Evolutionary conservation across 1,139 yeast genomes (phyloP).

Genomic region (Geotrichum klebahnii): DNA sequence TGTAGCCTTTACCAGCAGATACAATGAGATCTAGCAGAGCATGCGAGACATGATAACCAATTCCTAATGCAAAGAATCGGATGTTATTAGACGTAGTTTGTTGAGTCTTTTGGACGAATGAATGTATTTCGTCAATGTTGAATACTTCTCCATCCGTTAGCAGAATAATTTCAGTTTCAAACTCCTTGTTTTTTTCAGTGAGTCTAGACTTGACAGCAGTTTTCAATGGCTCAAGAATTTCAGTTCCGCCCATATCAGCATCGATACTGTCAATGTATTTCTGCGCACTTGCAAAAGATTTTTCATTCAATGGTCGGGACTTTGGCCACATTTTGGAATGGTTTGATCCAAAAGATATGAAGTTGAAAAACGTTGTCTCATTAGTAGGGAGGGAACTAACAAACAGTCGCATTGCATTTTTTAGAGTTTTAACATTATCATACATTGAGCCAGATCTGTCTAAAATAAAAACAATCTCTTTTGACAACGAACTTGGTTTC

Average conservation of each 20-base stretch:
- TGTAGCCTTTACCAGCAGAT: slow-evolving; percentile 13
- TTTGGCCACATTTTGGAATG: slow-evolving; percentile 9
- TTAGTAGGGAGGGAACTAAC: slow-evolving; percentile 14
- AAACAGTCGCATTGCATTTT: slow-evolving; percentile 14
- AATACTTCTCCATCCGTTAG: slow-evolving; percentile 19
- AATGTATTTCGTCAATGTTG: neutral
- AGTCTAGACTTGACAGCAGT: slow-evolving; percentile 9
- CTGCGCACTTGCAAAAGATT: slow-evolving; percentile 10
- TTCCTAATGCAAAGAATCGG: slow-evolving; percentile 16
- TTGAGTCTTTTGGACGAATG: neutral
- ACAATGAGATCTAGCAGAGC: slow-evolving; percentile 15
- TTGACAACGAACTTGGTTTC: neutral
- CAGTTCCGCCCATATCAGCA: slow-evolving; percentile 20
- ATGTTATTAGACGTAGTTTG: neutral
- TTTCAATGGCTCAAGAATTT: slow-evolving; percentile 10
- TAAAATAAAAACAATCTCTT: slow-evolving; percentile 18
- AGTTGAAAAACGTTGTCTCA: slow-evolving; percentile 9
- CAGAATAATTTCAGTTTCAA: slow-evolving; percentile 18
- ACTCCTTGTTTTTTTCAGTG: neutral
- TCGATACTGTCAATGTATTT: slow-evolving; percentile 6
- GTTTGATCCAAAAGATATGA: slow-evolving; percentile 21
- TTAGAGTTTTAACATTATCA: slow-evolving; percentile 5
- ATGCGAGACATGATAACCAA: slow-evolving; percentile 20
- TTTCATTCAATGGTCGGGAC: slow-evolving; percentile 13
- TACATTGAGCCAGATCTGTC: slow-evolving; percentile 21